Conservation (phyloP, 2,329 filamentous ascomycete species). For the Calonectria ilicicola region DNA sequence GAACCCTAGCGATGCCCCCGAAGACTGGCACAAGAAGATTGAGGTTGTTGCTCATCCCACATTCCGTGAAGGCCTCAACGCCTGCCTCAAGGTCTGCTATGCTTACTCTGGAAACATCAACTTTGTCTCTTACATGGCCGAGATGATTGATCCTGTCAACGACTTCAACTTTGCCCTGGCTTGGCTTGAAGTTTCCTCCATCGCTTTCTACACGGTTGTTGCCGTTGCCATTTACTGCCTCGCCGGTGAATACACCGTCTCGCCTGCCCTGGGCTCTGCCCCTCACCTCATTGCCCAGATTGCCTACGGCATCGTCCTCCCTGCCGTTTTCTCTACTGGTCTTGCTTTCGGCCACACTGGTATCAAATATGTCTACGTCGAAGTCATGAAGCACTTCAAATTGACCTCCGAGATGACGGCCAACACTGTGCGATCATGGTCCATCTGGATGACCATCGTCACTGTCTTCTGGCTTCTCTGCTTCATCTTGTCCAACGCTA, state of each 20-base stretch:
- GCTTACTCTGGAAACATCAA: slow-evolving; percentile 53
- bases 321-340: slow-evolving; percentile 45
- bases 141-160: slow-evolving; percentile 49
- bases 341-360: slow-evolving; percentile 49
- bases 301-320: slow-evolving; percentile 48
- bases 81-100: slow-evolving; percentile 50
- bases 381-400: slow-evolving; percentile 48
- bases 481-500: slow-evolving; percentile 51
- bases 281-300: slow-evolving; percentile 38
- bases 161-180: slow-evolving; percentile 46
- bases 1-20: slow-evolving; percentile 44
- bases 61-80: slow-evolving; percentile 48
- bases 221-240: slow-evolving; percentile 44
- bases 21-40: slow-evolving; percentile 45
- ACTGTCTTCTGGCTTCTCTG: slow-evolving; percentile 49
- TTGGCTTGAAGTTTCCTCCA: slow-evolving; percentile 40
- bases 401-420: slow-evolving; percentile 47
- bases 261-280: slow-evolving; percentile 42
- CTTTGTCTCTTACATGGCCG: slow-evolving; percentile 51
- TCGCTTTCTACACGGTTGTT: slow-evolving; percentile 40
- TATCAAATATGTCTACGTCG: slow-evolving; percentile 50
- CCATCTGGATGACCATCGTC: slow-evolving; percentile 49
- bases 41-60: slow-evolving; percentile 44
- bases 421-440: slow-evolving; percentile 49
- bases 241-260: slow-evolving; percentile 43